Evolutionary conservation across 1,284 basidiomycete genomes (phyloP), one percentile per base, ranked within the genome.

Genomic region (Taiwanofungus camphoratus): DNA sequence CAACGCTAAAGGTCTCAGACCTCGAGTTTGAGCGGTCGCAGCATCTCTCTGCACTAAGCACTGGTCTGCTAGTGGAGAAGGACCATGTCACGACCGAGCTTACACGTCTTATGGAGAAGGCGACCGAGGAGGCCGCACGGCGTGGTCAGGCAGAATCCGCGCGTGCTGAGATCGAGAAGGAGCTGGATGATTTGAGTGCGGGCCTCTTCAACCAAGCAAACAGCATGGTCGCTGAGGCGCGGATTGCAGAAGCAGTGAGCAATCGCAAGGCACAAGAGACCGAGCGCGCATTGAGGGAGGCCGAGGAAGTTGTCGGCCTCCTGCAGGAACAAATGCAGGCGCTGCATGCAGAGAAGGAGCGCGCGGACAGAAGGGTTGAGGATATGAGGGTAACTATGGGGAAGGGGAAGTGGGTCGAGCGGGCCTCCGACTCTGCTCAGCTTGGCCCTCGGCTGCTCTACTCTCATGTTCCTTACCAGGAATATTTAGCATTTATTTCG

Each of bases 161-260:
- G 13, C 79, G 87, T 33, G 73, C 68, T 18, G 85, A 85, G 42
- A 94, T 96, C 54, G 88, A 92, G 65, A 78, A 83, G 64, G 91
- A 94, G 49, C 69, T 99, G 34, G 94, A 97, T 62, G 92, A 97
- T 63, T 79, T 99, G 44, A 92, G 92, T 44, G 92, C 93, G 3
- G 82, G 73, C 43, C 65, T 95, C 15, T 95, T 95, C 57, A 78
- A 79, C 50, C 88, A 92, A 63, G 91, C 91, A 2, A 94, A 95
- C 60, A 83, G 74, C 1, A 95, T 95, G 92, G 91, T 99, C 5
- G 92, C 91, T 0, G 85, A 92, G 53, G 95, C 95, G 35, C 79
- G 93, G 5, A 77, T 87, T 47, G 77, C 74, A 8, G 70, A 68
- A 49, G 82, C 87, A 1, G 70, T 75, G 48, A 92, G 92, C 54